A percentile compares a stretch with the other conserved stretches of the same genome.
Evolutionary conservation across 257 asterid genomes (phyloP).

Genomic region (Lavandula angustifolia): DNA sequence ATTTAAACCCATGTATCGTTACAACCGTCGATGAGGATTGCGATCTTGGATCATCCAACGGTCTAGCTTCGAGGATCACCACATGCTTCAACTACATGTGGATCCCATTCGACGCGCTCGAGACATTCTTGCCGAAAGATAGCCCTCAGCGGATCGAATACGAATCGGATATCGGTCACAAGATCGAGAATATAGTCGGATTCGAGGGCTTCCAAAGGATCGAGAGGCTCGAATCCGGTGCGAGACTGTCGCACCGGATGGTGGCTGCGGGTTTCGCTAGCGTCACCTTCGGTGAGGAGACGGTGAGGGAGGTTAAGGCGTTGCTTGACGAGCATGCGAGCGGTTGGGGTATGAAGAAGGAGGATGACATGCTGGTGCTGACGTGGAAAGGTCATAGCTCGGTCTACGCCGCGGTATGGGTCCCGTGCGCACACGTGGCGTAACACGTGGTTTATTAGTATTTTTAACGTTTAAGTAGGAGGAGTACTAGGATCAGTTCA

Average conservation of each 20-base stretch:
- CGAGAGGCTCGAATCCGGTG: constrained; percentile 57
- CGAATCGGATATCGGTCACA: constrained; percentile 70
- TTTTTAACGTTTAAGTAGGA: neutral
- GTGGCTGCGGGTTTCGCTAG: constrained; percentile 44
- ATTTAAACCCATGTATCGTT: constrained; percentile 47
- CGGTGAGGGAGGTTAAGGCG: constrained; percentile 53
- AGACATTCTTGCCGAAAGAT: constrained; percentile 73
- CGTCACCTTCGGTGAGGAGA: constrained; percentile 60
- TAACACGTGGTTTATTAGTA: neutral
- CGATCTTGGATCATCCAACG: constrained; percentile 42
- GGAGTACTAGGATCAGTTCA: neutral
- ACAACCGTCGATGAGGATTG: constrained; percentile 71
- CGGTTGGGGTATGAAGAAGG: constrained; percentile 92
- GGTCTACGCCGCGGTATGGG: constrained; percentile 68
- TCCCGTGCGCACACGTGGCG: constrained; percentile 32
- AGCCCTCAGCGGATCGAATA: constrained; percentile 59
- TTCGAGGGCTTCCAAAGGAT: constrained; percentile 57
- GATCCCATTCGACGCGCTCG: constrained; percentile 79
- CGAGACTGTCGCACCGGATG: constrained; percentile 55
- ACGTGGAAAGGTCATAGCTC: constrained; percentile 89
- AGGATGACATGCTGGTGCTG: constrained; percentile 62
- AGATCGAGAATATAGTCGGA: constrained; percentile 68
- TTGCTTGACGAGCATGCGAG: constrained; percentile 77
- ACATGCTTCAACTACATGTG: constrained; percentile 72
- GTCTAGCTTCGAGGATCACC: constrained; percentile 52